A percentile compares a stretch with the other conserved stretches of the same genome.
Conservation (phyloP, 176 grass and related monocot species). For the Carex kokanica region DNA sequence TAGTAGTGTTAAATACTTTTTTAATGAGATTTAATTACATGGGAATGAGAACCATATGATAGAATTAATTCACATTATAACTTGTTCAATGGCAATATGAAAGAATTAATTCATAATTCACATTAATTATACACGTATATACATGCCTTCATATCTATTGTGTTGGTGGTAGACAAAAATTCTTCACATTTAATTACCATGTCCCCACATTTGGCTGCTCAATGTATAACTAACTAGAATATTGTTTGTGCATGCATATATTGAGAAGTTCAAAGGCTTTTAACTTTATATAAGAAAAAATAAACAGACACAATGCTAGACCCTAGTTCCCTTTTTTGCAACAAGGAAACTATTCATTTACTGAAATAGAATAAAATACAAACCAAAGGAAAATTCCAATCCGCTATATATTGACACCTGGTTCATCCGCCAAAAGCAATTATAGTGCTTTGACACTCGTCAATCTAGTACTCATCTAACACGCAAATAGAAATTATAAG, state of each 20-base stretch:
- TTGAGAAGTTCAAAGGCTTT: constrained; percentile 10
- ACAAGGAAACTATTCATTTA: background rate
- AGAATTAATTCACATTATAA: background rate
- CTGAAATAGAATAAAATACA: constrained; percentile 8
- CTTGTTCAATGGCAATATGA: background rate
- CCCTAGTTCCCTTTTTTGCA: background rate
- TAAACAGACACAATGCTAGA: background rate
- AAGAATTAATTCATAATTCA: background rate
- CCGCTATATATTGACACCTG: constrained; percentile 20
- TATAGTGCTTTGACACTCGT: constrained; percentile 15
- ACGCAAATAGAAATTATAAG: constrained; percentile 18
- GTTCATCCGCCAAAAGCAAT: constrained; percentile 10
- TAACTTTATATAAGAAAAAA: background rate
- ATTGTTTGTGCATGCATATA: background rate
- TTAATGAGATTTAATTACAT: background rate
- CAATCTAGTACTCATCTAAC: constrained; percentile 1
- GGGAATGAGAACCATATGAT: background rate
- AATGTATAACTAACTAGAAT: background rate
- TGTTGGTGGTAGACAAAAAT: background rate
- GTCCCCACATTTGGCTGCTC: background rate
- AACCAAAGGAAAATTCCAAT: background rate
- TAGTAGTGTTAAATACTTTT: background rate
- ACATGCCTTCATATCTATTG: background rate
- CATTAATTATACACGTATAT: background rate
- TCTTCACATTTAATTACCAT: background rate